phyloP scores from a whole-genome alignment of 1,284 basidiomycete species.

The Leccinum colubrinum region DNA sequence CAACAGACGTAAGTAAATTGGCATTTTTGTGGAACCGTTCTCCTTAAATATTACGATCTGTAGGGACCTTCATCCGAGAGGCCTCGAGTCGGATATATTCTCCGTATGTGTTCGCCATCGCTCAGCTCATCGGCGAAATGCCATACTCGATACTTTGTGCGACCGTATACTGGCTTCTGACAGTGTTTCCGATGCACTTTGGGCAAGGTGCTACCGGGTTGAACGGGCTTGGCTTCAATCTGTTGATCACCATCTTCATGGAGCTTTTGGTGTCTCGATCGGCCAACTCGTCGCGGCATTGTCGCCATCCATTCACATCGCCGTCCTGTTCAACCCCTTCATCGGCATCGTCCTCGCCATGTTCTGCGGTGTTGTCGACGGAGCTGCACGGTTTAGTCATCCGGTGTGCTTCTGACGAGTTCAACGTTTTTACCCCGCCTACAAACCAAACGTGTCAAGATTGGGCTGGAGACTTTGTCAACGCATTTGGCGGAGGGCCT shows the following conservation, averaged over 20 bases:
- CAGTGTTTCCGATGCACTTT: slow-evolving; percentile 77
- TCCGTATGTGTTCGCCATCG: slow-evolving; percentile 79
- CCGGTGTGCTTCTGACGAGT: slow-evolving; percentile 66
- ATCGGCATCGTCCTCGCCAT: slow-evolving; percentile 64
- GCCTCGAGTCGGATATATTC: slow-evolving; percentile 77
- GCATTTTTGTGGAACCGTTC: background rate
- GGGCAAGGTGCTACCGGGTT: slow-evolving; percentile 59
- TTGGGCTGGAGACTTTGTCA: slow-evolving; percentile 72
- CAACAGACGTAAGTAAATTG: slow-evolving; percentile 53
- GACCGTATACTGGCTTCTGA: slow-evolving; percentile 74
- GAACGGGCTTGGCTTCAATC: slow-evolving; percentile 73
- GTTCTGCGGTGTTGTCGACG: slow-evolving; percentile 80
- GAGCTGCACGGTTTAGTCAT: slow-evolving; percentile 78
- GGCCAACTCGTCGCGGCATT: slow-evolving; percentile 78
- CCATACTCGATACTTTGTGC: slow-evolving; percentile 77
- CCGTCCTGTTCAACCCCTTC: slow-evolving; percentile 82
- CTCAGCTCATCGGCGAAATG: slow-evolving; percentile 80
- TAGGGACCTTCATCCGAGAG: slow-evolving; percentile 66
- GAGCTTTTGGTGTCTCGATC: slow-evolving; percentile 74
- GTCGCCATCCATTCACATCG: slow-evolving; percentile 73
- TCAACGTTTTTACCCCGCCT: slow-evolving; percentile 69
- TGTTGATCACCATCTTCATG: slow-evolving; percentile 70
- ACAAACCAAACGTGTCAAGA: slow-evolving; percentile 68
- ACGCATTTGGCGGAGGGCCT: slow-evolving; percentile 51
- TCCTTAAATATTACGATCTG: background rate